These are phyloP conservation scores for Kodamaea leandrae DNA, from an alignment of 805 yeast species.

Conservation along the genomic window DNA sequence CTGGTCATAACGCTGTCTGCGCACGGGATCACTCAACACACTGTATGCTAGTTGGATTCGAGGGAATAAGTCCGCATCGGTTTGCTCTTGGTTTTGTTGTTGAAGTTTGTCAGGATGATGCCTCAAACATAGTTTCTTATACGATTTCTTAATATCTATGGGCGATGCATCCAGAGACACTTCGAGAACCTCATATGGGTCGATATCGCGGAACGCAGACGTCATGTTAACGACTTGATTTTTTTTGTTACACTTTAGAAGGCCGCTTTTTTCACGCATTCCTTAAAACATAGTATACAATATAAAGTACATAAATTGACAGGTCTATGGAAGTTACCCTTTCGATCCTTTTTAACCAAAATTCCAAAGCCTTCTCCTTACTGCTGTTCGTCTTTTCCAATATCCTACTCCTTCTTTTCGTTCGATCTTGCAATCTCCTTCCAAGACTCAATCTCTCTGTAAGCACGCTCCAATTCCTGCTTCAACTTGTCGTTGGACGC, in stretches of 20 bases:
- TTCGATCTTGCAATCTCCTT: constrained; percentile 42
- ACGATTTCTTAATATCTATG: constrained; percentile 57
- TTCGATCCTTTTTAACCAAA: too few species aligned
- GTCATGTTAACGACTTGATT: constrained; percentile 5
- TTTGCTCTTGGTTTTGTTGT: constrained; percentile 15
- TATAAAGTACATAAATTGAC: constrained; percentile 7
- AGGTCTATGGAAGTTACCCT: too few species aligned
- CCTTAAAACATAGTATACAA: constrained; percentile 6
- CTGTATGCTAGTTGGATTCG: constrained; percentile 73
- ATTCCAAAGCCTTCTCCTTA: background rate
- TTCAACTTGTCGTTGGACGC: constrained; percentile 85
- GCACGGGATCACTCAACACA: constrained; percentile 56
- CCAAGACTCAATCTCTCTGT: constrained; percentile 86
- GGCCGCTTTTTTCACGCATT: constrained; percentile 2
- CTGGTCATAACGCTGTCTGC: constrained; percentile 59
- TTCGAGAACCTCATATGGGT: constrained; percentile 59
- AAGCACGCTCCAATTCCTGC: constrained; percentile 84
- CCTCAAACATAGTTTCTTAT: constrained; percentile 24
- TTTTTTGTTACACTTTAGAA: background rate
- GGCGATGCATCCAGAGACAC: constrained; percentile 42
- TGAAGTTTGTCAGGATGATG: constrained; percentile 30
- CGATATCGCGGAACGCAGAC: constrained; percentile 45
- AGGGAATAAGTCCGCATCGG: constrained; percentile 47
- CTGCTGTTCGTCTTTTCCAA: background rate
- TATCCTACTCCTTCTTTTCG: constrained; percentile 14